A percentile compares a stretch with the other conserved stretches of the same genome.
Evolutionary conservation across 441 rosid genomes (phyloP).

Genomic region (Metrosideros polymorpha): DNA sequence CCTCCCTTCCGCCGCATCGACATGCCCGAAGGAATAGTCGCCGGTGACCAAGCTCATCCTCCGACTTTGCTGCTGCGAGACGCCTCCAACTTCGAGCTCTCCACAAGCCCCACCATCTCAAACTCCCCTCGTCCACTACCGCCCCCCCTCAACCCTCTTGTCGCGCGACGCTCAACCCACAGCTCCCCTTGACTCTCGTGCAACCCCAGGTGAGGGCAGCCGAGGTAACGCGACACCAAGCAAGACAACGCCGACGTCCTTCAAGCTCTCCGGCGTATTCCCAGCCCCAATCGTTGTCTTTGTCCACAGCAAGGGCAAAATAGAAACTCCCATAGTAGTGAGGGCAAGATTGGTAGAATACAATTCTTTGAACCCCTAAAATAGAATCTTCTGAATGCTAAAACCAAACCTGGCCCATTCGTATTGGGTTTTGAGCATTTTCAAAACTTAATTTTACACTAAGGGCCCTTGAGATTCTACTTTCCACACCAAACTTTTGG

Average conservation of each 20-base stretch:
- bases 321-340: neutral
- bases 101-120: neutral
- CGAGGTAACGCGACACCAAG: neutral
- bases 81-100: neutral
- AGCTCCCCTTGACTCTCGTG: no score
- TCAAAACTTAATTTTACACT: neutral
- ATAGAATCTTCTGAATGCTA: neutral
- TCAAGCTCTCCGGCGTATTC: accelerated
- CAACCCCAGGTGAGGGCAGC: no score
- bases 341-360: neutral
- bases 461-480: neutral
- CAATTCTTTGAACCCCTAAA: neutral
- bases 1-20: neutral
- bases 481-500: neutral
- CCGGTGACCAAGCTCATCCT: accelerated
- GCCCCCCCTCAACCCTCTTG: neutral
- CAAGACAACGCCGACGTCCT: neutral
- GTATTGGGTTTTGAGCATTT: neutral
- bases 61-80: accelerated
- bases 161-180: no score
- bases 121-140: accelerated
- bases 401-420: neutral
- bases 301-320: neutral
- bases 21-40: neutral
- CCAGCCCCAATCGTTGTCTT: accelerated